Base-by-base conservation (phyloP, 1,284 basidiomycete genomes). In the Trichosporon faecale region DNA sequence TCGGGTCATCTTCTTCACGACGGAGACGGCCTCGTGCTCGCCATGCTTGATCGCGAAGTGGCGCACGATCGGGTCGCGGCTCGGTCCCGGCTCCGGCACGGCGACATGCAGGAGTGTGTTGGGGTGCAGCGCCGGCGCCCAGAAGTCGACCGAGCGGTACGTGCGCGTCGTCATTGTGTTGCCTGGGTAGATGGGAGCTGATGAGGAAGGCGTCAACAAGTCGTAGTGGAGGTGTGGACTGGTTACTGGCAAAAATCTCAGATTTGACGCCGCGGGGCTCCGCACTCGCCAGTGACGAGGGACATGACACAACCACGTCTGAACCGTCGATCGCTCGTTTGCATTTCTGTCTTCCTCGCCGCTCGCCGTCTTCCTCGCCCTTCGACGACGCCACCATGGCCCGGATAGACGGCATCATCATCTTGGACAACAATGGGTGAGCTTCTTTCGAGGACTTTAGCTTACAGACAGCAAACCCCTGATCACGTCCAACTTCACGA, bases 401-500 rank as follows among this genome's bases (percentile, higher is more conserved):
- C 3, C 68, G 79, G 37, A 90, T 97, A 81, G 94, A 97, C 84
- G 94, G 94, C 12, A 86, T 97, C 72, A 95, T 97, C 78, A 90
- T 96, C 72, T 86, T 96, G 68, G 93, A 95, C 83, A 86, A 87
- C 69, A 87, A 88, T 74, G 91, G 92, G 90, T 92, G 76, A 77
- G 90, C 49, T 52, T 31, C 85, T n/a, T n/a, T 61, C 44, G 3
- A 7, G 7, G 37, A 16, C 2, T 21, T 16, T 33, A 52, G n/a
- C 68, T 74, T 35, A 73, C 37, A 0, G 3, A 8, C 70, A 94
- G 93, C 65, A 91, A 89, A 67, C 91, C 94, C 40, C 91, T 98
- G 73, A 92, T 96, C 73, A 92, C 95, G 80, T 94, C 94, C 40
- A 92, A 92, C 66, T 98, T 97, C 84, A 90, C 91, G 69, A 89